Base-by-base conservation (phyloP, 208 protist genomes). In the Acanthamoeba triangularis region DNA sequence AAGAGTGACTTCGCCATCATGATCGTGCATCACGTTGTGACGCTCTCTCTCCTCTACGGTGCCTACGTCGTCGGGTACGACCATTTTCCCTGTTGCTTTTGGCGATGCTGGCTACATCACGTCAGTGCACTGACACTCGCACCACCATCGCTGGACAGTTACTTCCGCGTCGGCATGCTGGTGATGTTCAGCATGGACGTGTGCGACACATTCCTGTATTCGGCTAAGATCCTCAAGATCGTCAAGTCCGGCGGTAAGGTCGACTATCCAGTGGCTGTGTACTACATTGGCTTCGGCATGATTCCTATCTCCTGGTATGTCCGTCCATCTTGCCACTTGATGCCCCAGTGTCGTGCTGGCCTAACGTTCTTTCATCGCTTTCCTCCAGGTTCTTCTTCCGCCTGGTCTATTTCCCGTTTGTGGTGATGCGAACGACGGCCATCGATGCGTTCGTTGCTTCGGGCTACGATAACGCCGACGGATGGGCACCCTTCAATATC, bases 131-230 rank as follows among this genome's bases (percentile, higher is more conserved):
- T 76, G 28, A 76, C 67, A 41, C 67, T 30, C 33, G 14, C 30
- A 28, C 30, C 14, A 16, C 47, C 47, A 49, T 16, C 47, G 13
- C 47, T 16, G 47, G 35, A 6, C 49, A 90, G 84, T 6, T 92
- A 92, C 63, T 92, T 92, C 85, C 85, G 85, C 18, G 28, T 92
- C 41, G 85, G 85, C 59, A 92, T 92, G 85, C 85, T 92, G 54
- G 85, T 92, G 35, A 92, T 92, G 85, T 72, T 92, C 47, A 76
- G 59, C 25, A 92, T 92, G 85, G 74, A 84, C 74, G 74, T 84
- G 5, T 84, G 74, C 41, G 74, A 84, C 74, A 84, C 4, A 6
- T 84, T 84, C 74, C 41, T 84, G 20, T 84, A 84, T 23, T n/a
- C 41, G 41, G 74, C 74, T 28, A 16, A 54, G 74, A 84, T 84